A percentile compares a stretch with the other conserved stretches of the same genome.
Conservation (phyloP, 2,329 filamentous ascomycete species). For the Pseudocercospora fijiensis region DNA sequence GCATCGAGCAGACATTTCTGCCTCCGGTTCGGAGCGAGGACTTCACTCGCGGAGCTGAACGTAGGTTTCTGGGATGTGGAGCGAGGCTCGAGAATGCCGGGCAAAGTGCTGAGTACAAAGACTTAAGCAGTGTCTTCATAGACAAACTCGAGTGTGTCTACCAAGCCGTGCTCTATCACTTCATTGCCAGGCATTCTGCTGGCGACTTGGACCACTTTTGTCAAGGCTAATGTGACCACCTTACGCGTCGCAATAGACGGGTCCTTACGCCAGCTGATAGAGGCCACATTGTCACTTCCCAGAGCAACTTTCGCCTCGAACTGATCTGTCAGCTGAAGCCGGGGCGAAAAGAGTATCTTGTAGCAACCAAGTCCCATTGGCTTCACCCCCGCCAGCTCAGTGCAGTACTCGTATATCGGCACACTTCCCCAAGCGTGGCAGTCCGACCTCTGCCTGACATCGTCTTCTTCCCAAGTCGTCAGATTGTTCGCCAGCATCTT, state of each 20-base stretch:
- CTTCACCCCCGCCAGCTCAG: conserved; percentile 39
- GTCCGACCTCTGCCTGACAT: conserved; percentile 46
- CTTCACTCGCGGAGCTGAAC: background rate
- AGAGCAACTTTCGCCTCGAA: conserved; percentile 33
- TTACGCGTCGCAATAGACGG: background rate
- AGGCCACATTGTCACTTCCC: conserved; percentile 26
- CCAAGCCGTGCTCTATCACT: conserved; percentile 1
- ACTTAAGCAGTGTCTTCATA: conserved; percentile 1
- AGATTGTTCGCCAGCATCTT: conserved; percentile 42
- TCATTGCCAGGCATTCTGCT: background rate
- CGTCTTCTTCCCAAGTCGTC: conserved; percentile 47
- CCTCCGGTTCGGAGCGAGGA: background rate
- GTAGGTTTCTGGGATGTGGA: too few relatives aligned
- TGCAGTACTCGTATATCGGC: conserved; percentile 45
- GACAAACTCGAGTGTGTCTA: background rate
- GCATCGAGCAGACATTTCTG: background rate
- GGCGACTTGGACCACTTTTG: background rate
- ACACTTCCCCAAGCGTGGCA: conserved; percentile 49
- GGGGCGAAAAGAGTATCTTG: conserved; percentile 34
- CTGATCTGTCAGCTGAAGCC: conserved; percentile 27
- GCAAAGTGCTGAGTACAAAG: background rate
- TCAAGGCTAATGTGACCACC: background rate
- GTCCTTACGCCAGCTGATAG: conserved; percentile 2
- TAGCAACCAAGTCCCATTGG: conserved; percentile 23
- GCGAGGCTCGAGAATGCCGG: background rate